Evolutionary conservation across 306 rosid genomes (phyloP).

Genomic region (Dalbergia oliveri): DNA sequence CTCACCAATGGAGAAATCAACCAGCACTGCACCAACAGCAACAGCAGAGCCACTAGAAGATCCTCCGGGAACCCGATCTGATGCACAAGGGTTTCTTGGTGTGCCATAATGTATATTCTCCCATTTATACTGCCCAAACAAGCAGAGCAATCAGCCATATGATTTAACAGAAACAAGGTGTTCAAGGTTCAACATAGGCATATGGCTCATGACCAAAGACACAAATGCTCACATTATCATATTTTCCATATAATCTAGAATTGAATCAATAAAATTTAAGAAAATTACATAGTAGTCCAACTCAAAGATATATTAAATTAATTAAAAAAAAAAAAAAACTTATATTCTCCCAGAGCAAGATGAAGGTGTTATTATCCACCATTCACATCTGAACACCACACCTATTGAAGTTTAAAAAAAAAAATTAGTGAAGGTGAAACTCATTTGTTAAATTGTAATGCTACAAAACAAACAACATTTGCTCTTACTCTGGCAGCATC

Average conservation of each 20-base stretch:
- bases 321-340: too few species aligned
- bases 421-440: not conserved
- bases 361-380: not conserved
- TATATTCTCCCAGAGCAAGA: not conserved
- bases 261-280: not conserved
- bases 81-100: slow-evolving; percentile 62
- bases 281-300: slow-evolving; percentile 3
- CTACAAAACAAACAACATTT: too few species aligned
- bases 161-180: slow-evolving; percentile 10
- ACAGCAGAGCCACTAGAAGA: slow-evolving; percentile 71
- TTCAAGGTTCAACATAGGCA: not conserved
- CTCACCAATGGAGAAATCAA: slow-evolving; percentile 85
- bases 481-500: too few species aligned
- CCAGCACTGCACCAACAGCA: slow-evolving; percentile 86
- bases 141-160: slow-evolving; percentile 1
- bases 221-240: not conserved
- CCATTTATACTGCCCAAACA: slow-evolving; percentile 59
- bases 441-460: too few species aligned
- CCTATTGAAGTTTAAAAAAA: too few species aligned
- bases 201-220: slow-evolving; percentile 22
- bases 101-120: slow-evolving; percentile 63
- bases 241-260: not conserved
- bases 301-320: too few species aligned
- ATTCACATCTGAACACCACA: not conserved
- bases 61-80: slow-evolving; percentile 64